phyloP scores from a whole-genome alignment of 108 stramenopile genomes.

The Chaetoceros muelleri region DNA sequence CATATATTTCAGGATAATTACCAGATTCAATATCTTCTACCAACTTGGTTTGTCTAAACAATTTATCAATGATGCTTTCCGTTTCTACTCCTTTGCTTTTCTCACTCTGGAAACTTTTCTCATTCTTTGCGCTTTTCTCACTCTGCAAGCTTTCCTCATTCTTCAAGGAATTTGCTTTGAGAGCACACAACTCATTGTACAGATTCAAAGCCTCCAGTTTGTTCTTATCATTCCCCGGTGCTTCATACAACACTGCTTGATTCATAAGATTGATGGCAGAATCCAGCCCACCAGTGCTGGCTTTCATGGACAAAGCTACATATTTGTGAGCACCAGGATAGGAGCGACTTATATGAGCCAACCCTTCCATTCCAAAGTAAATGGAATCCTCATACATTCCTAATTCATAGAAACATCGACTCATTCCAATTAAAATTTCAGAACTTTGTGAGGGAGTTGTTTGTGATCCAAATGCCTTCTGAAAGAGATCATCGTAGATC shows the following conservation, averaged over 20 bases:
- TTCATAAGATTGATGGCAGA: background rate
- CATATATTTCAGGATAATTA: too few relatives aligned
- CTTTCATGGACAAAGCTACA: slow-evolving; percentile 26
- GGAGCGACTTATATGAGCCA: slow-evolving; percentile 27
- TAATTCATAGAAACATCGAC: slow-evolving; percentile 22
- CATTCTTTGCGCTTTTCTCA: too few relatives aligned
- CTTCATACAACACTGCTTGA: background rate
- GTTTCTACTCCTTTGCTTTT: too few relatives aligned
- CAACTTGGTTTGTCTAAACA: too few relatives aligned
- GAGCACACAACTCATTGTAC: too few relatives aligned
- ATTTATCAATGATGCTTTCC: too few relatives aligned
- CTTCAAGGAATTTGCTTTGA: too few relatives aligned
- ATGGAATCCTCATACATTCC: slow-evolving; percentile 22
- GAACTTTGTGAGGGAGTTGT: background rate
- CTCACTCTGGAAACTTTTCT: too few relatives aligned
- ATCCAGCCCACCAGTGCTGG: too few relatives aligned
- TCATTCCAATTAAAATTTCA: slow-evolving; percentile 10
- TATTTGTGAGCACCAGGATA: slow-evolving; percentile 41
- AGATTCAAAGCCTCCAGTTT: too few relatives aligned
- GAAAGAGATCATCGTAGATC: background rate
- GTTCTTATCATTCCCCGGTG: background rate
- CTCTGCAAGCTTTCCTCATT: too few relatives aligned
- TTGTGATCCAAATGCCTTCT: background rate
- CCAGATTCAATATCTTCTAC: too few relatives aligned
- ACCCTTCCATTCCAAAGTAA: slow-evolving; percentile 5